Percentiles rank a stretch among this genome's conserved stretches.
phyloP scores from a whole-genome alignment of 202 grass and related monocot genomes.

The Cymbopogon flexuosus region DNA sequence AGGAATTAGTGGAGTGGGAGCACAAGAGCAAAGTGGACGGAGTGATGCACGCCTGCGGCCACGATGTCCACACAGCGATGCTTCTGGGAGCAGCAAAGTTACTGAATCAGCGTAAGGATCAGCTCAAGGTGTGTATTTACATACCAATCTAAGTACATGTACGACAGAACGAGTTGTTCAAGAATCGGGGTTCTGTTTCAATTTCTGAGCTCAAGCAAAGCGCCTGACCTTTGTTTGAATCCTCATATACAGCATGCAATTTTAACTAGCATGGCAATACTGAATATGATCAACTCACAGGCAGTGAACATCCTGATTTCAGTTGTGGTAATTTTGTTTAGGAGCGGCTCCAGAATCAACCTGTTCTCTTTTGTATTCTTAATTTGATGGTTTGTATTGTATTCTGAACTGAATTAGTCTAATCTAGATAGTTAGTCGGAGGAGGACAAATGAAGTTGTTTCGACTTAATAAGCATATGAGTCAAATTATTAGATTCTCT shows the following conservation, averaged over 20 bases:
- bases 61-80: slow-evolving; percentile 84
- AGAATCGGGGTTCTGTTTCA: neutral
- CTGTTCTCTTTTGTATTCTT: neutral
- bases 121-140: slow-evolving; percentile 43
- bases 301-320: neutral
- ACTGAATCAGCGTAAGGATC: slow-evolving; percentile 63
- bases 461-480: too few species aligned
- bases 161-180: neutral
- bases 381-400: neutral
- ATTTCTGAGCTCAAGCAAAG: neutral
- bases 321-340: neutral
- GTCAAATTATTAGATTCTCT: too few species aligned
- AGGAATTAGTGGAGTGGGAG: slow-evolving; percentile 92
- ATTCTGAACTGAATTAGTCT: neutral
- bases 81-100: slow-evolving; percentile 88
- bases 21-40: slow-evolving; percentile 84
- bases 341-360: neutral
- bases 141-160: neutral
- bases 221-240: neutral
- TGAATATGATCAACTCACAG: neutral
- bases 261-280: neutral
- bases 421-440: neutral
- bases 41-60: slow-evolving; percentile 86
- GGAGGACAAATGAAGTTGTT: too few species aligned
- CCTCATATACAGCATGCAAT: neutral